Base-by-base conservation (phyloP, 257 asterid genomes). In the Solanum pennellii region DNA sequence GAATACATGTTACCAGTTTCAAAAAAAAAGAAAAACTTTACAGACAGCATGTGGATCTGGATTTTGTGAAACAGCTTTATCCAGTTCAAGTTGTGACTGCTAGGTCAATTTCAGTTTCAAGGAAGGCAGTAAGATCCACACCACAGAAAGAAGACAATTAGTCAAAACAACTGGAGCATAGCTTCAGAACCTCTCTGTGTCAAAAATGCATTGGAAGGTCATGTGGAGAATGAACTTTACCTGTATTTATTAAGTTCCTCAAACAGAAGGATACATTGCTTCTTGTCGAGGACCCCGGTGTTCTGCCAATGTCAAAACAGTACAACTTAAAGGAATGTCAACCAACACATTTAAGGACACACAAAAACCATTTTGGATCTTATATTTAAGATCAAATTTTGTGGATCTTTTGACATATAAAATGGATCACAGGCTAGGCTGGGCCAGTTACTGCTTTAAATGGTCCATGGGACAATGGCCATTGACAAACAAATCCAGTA, bases 241-340 rank as follows among this genome's bases (percentile, higher is more conserved):
- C 99, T 94, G 97, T 97, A 97, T 60, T 93, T 97, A 94, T 97
- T 96, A 89, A 97, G 93, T 90, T 97, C 99, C 89, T 95, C 98
- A 87, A 97, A 95, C 88, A 97, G 93, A 56, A 69, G 94, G 88
- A 92, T 93, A 90, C 99, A 97, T 89, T 97, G 99, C 47, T 94
- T 95, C 91, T 93, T 96, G 92, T 95, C 71, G 82, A 97, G 97
- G 91, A 84, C 92, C 85, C 97, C 97, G 14, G 60, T 87, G 80
- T 93, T 82, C 99, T 97, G 95, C 87, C 76, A 90, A 88, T 20
- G 85, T 5, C 69, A 49, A 49, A 82, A 80, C 29, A 29, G 11
- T 5, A 49, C 68, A 31, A 82, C 69, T 82, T 49, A 59, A 59
- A 59, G 27, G 65, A 80, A n/a, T 20, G 68, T 41, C 29, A 82